These are phyloP conservation scores for Tolypocladium guangdongense DNA, from an alignment of 2,329 filamentous ascomycete genomes.

Conservation along the genomic window DNA sequence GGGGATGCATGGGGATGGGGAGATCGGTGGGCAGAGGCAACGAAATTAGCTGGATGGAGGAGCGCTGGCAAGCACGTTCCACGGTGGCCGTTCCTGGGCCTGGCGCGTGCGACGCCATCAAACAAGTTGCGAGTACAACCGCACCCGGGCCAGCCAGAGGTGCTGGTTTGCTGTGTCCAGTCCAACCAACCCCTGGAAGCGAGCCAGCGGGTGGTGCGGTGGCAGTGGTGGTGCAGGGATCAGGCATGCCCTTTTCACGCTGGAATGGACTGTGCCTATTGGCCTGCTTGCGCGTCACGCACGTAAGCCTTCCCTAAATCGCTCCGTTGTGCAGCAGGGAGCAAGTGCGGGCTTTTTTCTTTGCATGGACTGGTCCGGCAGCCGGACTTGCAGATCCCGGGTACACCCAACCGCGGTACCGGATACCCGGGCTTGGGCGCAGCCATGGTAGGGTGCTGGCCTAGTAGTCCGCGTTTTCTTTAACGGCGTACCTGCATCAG, in stretches of 20 bases:
- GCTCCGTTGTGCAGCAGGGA: no score
- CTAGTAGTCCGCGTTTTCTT: not conserved
- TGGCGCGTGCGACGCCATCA: not conserved
- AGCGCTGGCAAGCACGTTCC: not conserved
- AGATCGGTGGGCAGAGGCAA: conserved; percentile 1
- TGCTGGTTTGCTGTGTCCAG: not conserved
- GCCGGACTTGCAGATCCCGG: not conserved
- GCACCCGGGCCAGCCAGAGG: not conserved
- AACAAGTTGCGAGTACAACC: no score
- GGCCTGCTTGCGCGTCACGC: not conserved
- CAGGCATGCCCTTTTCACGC: not conserved
- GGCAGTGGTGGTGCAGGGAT: not conserved
- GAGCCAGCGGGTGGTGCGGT: not conserved
- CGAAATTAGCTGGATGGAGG: not conserved
- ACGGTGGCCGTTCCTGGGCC: not conserved
- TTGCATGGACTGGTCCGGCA: not conserved
- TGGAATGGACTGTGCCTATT: conserved; percentile 6
- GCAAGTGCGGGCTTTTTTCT: not conserved
- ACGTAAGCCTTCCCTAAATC: no score
- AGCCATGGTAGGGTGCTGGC: not conserved
- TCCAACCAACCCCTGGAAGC: not conserved
- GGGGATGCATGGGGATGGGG: not conserved
- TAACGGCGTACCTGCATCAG: not conserved
- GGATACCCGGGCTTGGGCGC: not conserved
- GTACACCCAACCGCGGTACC: not conserved